phyloP scores from a whole-genome alignment of 352 stramenopile genomes.

The Globisporangium echinulatum region DNA sequence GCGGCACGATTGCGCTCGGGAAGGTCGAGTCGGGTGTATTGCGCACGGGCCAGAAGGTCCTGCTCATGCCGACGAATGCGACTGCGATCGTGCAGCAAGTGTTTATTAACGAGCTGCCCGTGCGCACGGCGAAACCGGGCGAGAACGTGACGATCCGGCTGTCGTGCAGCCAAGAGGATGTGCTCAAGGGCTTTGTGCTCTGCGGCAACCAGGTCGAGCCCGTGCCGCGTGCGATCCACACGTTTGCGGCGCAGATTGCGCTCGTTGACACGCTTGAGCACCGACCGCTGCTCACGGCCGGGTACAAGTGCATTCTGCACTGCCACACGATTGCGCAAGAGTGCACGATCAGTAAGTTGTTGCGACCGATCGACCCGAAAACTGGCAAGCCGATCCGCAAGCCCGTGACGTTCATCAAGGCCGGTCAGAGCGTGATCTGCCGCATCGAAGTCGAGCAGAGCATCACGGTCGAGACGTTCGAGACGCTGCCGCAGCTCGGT shows the following conservation, averaged over 20 bases:
- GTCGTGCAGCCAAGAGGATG: slow-evolving; percentile 75
- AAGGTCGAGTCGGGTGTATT: slow-evolving; percentile 97
- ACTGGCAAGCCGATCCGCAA: slow-evolving; percentile 91
- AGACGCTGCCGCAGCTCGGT: slow-evolving; percentile 93
- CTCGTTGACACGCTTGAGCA: slow-evolving; percentile 97
- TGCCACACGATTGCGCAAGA: slow-evolving; percentile 96
- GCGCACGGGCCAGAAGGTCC: slow-evolving; percentile 89
- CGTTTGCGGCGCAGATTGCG: slow-evolving; percentile 91
- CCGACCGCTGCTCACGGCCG: slow-evolving; percentile 93
- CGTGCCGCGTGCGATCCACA: slow-evolving; percentile 57
- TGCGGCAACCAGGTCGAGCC: slow-evolving; percentile 56
- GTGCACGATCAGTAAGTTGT: slow-evolving; percentile 90
- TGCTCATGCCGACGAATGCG: slow-evolving; percentile 92
- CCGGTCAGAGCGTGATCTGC: slow-evolving; percentile 91
- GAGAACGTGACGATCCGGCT: slow-evolving; percentile 98
- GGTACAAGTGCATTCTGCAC: slow-evolving; percentile 98
- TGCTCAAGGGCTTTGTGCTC: slow-evolving; percentile 93
- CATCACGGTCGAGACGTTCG: slow-evolving; percentile 95
- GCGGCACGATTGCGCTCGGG: slow-evolving; percentile 95
- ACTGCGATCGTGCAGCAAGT: slow-evolving; percentile 64
- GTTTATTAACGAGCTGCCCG: slow-evolving; percentile 92
- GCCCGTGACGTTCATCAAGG: slow-evolving; percentile 93
- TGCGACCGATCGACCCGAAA: slow-evolving; percentile 82
- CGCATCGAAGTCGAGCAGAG: slow-evolving; percentile 91
- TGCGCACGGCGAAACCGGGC: slow-evolving; percentile 92